These are phyloP conservation scores for Tulasnella sp. DNA, from an alignment of 768 basidiomycete species.

Conservation along the genomic window DNA sequence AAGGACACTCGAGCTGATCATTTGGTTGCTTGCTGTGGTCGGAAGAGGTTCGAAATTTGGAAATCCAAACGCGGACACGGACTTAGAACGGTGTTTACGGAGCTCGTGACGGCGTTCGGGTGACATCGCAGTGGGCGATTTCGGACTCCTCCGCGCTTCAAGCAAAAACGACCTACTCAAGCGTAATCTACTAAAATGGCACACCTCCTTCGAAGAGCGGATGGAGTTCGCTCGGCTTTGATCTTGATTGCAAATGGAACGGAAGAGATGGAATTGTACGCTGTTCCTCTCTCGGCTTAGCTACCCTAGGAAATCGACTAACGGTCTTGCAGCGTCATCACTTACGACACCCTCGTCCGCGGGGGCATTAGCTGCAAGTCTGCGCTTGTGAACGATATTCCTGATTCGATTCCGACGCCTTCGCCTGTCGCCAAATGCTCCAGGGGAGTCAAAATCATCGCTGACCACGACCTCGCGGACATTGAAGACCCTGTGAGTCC, in stretches of 20 bases:
- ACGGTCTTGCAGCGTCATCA: conserved; percentile 47
- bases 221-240: conserved; percentile 37
- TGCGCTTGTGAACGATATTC: conserved; percentile 37
- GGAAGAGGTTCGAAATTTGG: neutral
- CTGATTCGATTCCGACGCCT: conserved; percentile 22
- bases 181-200: too few species aligned
- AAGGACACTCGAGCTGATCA: neutral
- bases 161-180: neutral
- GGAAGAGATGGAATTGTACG: conserved; percentile 84
- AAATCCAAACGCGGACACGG: neutral
- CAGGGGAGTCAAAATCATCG: conserved; percentile 59
- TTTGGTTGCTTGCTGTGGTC: neutral
- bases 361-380: conserved; percentile 60
- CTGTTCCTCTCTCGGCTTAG: neutral
- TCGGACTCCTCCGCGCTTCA: neutral
- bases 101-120: neutral
- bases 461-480: conserved; percentile 33
- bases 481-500: conserved; percentile 11
- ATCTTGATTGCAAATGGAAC: conserved; percentile 72
- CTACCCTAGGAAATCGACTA: neutral
- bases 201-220: neutral
- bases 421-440: conserved; percentile 48
- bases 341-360: conserved; percentile 71
- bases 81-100: too few species aligned
- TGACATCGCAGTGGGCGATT: neutral